Percentiles rank a stretch among this genome's conserved stretches.
These are phyloP conservation scores for Auriculariales sp. DNA, from an alignment of 768 basidiomycete species.

Conservation along the genomic window DNA sequence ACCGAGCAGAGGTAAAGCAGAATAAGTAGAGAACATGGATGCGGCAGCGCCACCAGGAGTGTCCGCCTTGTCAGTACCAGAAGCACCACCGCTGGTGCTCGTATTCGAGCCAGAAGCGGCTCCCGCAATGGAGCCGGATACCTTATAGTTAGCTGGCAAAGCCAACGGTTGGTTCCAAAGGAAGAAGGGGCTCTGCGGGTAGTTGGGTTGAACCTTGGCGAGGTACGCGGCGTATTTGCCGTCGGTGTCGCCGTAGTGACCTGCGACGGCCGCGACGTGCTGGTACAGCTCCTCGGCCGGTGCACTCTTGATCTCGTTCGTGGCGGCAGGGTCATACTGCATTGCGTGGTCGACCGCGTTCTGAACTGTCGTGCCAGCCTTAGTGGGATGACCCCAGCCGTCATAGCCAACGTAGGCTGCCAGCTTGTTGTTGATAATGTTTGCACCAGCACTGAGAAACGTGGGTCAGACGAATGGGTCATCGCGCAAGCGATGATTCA, in stretches of 20 bases:
- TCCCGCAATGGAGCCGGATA: background rate
- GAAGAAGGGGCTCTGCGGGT: slow-evolving; percentile 4
- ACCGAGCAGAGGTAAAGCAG: too few species aligned
- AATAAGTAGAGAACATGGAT: too few species aligned
- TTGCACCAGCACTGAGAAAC: slow-evolving; percentile 13
- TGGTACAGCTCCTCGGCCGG: slow-evolving; percentile 8
- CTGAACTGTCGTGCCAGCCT: slow-evolving; percentile 38
- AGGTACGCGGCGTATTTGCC: slow-evolving; percentile 12
- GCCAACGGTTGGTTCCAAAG: slow-evolving; percentile 6
- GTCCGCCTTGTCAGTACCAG: background rate
- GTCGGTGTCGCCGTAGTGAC: slow-evolving; percentile 13
- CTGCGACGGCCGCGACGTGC: slow-evolving; percentile 10
- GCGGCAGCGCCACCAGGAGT: background rate
- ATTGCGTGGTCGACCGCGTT: slow-evolving; percentile 44
- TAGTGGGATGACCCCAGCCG: slow-evolving; percentile 31
- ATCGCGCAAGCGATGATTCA: slow-evolving; percentile 45
- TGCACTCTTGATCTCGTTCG: slow-evolving; percentile 4
- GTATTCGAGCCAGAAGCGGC: background rate
- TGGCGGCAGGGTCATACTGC: slow-evolving; percentile 9
- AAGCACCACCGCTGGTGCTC: background rate
- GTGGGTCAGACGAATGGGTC: background rate
- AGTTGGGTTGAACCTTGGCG: slow-evolving; percentile 3
- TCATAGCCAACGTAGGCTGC: slow-evolving; percentile 35
- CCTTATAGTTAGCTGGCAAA: background rate
- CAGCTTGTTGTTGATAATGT: slow-evolving; percentile 33